A percentile compares a stretch with the other conserved stretches of the same genome.
These are phyloP conservation scores for Penstemon eatonii DNA, from an alignment of 257 asterid genomes.

Conservation along the genomic window DNA sequence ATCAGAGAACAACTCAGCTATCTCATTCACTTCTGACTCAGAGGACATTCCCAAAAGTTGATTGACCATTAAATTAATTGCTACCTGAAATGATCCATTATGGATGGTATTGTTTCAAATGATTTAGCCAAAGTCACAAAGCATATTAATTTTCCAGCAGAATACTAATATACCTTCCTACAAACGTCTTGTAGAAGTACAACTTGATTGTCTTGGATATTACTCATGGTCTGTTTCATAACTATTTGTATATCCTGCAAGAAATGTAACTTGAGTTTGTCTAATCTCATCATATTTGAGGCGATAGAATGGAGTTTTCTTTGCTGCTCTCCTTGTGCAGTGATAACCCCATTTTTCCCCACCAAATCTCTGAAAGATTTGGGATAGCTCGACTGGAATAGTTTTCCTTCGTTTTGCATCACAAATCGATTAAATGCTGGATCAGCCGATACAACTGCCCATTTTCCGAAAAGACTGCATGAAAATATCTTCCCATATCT, in stretches of 20 bases:
- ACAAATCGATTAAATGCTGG: slow-evolving; percentile 76
- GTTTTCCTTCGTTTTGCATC: slow-evolving; percentile 78
- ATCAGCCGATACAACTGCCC: slow-evolving; percentile 87
- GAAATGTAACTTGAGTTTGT: slow-evolving; percentile 75
- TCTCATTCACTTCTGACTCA: slow-evolving; percentile 77
- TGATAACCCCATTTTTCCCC: slow-evolving; percentile 82
- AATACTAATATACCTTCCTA: slow-evolving; percentile 54
- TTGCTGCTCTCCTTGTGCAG: slow-evolving; percentile 76
- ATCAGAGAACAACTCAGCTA: slow-evolving; percentile 75
- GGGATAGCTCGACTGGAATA: slow-evolving; percentile 88
- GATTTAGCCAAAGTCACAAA: background rate
- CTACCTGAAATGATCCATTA: slow-evolving; percentile 43
- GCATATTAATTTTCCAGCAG: background rate
- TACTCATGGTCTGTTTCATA: slow-evolving; percentile 38
- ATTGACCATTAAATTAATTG: slow-evolving; percentile 88
- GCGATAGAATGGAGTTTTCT: slow-evolving; percentile 79
- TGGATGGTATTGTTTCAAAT: too few relatives aligned
- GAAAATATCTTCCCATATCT: slow-evolving; percentile 83
- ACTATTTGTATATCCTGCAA: slow-evolving; percentile 67
- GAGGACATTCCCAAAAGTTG: slow-evolving; percentile 83
- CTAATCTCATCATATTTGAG: slow-evolving; percentile 80
- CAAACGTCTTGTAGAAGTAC: slow-evolving; percentile 78
- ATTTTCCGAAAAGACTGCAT: slow-evolving; percentile 66
- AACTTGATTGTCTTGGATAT: slow-evolving; percentile 50
- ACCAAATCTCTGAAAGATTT: slow-evolving; percentile 87